phyloP scores from a whole-genome alignment of 768 basidiomycete genomes.

The Strobilomyces confusus region DNA sequence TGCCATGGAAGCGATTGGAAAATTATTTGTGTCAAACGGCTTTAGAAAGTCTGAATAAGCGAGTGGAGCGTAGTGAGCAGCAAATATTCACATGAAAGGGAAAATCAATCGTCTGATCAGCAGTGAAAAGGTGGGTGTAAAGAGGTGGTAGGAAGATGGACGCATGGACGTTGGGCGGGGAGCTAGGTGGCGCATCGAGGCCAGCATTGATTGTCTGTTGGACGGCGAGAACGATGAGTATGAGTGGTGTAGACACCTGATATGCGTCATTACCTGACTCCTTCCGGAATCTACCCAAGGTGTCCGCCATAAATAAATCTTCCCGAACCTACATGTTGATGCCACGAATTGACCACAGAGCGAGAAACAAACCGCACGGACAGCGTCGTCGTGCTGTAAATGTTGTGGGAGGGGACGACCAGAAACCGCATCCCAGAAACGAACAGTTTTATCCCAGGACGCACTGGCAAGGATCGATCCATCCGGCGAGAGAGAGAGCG shows the following conservation, averaged over 20 bases:
- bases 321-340: not conserved
- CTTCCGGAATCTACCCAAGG: not conserved
- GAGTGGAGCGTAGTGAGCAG: too few relatives aligned
- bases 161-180: not conserved
- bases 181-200: not conserved
- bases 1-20: too few relatives aligned
- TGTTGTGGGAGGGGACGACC: too few relatives aligned
- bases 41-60: too few relatives aligned
- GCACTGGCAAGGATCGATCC: too few relatives aligned
- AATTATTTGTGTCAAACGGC: too few relatives aligned
- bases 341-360: slow-evolving; percentile 6
- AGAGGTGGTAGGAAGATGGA: not conserved
- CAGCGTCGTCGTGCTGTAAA: not conserved
- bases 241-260: not conserved
- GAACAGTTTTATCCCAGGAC: too few relatives aligned
- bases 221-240: not conserved
- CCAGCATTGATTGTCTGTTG: not conserved
- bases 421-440: too few relatives aligned
- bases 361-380: not conserved
- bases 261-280: not conserved
- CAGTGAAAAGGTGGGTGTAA: not conserved
- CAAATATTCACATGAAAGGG: too few relatives aligned
- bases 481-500: not conserved
- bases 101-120: not conserved
- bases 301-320: slow-evolving; percentile 1